Evolutionary conservation across 2,329 filamentous ascomycete species (phyloP).

Genomic region (Dactylellina parvicollis): DNA sequence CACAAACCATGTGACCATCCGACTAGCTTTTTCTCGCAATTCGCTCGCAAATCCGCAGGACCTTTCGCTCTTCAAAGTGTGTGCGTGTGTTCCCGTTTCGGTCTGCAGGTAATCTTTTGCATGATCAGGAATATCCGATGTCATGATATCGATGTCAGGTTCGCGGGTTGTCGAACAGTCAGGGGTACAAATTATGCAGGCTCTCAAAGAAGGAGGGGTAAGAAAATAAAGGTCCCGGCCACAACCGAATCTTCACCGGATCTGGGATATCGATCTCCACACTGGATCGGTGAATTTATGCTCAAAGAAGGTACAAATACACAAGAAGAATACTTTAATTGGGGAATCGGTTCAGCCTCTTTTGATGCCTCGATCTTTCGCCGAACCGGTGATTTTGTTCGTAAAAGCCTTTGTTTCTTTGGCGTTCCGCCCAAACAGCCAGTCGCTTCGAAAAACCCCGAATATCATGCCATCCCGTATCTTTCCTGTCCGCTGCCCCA

Average conservation of each 20-base stretch:
- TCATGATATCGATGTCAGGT: conserved; percentile 26
- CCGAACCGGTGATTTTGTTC: too few species aligned
- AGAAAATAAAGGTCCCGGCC: neutral
- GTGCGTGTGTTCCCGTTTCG: too few species aligned
- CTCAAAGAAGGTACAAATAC: neutral
- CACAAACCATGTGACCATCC: conserved; percentile 7
- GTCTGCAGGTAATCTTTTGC: neutral
- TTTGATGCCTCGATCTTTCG: too few species aligned
- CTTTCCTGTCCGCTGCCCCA: conserved; percentile 30
- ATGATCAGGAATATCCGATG: neutral
- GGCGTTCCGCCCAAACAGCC: too few species aligned
- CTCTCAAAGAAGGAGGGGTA: conserved; percentile 14
- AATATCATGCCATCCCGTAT: neutral
- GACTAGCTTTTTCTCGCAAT: too few species aligned
- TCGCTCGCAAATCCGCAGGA: too few species aligned
- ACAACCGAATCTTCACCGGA: conserved; percentile 8
- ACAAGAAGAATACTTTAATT: neutral
- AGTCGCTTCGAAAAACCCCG: neutral
- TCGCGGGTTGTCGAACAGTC: too few species aligned
- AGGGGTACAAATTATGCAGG: conserved; percentile 15
- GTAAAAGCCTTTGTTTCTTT: too few species aligned
- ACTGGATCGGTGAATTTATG: neutral
- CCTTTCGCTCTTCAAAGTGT: too few species aligned
- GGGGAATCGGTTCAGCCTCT: neutral
- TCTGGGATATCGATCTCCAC: conserved; percentile 1